Conservation (phyloP, 352 stramenopile species). For the Phytophthora megakarya region DNA sequence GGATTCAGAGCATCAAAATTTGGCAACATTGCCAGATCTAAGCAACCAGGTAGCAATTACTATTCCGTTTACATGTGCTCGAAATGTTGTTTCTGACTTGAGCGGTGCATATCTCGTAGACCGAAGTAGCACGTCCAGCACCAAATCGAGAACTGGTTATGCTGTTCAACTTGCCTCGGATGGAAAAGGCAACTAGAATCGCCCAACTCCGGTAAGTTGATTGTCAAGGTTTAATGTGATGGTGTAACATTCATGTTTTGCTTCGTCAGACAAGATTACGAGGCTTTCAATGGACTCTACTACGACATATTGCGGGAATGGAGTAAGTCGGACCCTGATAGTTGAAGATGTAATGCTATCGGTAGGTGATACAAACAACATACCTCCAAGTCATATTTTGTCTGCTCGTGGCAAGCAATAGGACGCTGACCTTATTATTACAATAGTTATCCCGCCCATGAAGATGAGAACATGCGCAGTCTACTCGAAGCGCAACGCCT, state of each 20-base stretch:
- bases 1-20: neutral
- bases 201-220: constrained; percentile 38
- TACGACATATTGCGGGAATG: constrained; percentile 55
- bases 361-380: neutral
- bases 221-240: neutral
- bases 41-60: constrained; percentile 27
- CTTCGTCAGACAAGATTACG: constrained; percentile 48
- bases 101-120: constrained; percentile 10
- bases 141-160: constrained; percentile 14
- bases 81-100: constrained; percentile 11
- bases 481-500: constrained; percentile 55
- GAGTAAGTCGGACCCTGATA: constrained; percentile 38
- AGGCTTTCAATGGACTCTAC: constrained; percentile 51
- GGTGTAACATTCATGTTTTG: neutral
- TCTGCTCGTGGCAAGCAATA: neutral
- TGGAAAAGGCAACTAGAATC: constrained; percentile 39
- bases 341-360: constrained; percentile 12
- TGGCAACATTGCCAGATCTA: constrained; percentile 3
- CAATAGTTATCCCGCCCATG: too few relatives aligned
- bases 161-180: constrained; percentile 26
- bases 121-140: neutral
- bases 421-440: constrained; percentile 1
- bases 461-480: neutral
- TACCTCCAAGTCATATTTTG: constrained; percentile 15
- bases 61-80: neutral